Conservation (phyloP, 2,329 filamentous ascomycete genomes). For the Ophiostoma sp. region DNA sequence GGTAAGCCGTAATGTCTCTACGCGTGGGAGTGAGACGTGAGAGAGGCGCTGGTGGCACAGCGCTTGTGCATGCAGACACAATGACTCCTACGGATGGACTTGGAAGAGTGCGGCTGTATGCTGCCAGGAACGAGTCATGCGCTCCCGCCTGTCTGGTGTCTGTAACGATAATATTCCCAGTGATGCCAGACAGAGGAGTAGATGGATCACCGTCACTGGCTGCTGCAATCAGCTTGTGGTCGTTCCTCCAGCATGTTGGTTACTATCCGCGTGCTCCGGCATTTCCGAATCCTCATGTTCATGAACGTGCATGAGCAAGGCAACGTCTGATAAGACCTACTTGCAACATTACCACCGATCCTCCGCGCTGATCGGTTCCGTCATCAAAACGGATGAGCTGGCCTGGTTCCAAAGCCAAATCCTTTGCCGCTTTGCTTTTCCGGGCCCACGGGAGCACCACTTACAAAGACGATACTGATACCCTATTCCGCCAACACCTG, state of each 20-base stretch:
- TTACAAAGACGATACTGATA: neutral
- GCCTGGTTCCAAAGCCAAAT: neutral
- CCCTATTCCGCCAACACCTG: neutral
- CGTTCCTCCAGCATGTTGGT: neutral
- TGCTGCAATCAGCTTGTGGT: neutral
- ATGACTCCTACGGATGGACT: neutral
- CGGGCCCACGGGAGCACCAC: neutral
- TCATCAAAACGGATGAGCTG: neutral
- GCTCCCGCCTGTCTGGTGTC: neutral
- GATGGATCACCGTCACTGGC: neutral
- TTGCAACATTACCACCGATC: neutral
- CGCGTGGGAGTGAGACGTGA: neutral
- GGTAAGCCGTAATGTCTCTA: neutral
- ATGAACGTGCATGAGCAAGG: neutral
- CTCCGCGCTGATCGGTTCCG: neutral
- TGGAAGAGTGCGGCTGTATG: neutral
- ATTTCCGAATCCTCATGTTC: neutral
- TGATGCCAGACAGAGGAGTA: neutral
- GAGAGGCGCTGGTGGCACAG: neutral
- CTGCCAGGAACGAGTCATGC: conserved; percentile 11
- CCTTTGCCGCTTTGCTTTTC: neutral
- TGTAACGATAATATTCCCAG: neutral
- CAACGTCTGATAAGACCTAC: neutral
- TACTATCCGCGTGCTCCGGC: neutral
- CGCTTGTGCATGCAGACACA: neutral